phyloP scores from a whole-genome alignment of 805 yeast species.

The Priceomyces carsonii region DNA sequence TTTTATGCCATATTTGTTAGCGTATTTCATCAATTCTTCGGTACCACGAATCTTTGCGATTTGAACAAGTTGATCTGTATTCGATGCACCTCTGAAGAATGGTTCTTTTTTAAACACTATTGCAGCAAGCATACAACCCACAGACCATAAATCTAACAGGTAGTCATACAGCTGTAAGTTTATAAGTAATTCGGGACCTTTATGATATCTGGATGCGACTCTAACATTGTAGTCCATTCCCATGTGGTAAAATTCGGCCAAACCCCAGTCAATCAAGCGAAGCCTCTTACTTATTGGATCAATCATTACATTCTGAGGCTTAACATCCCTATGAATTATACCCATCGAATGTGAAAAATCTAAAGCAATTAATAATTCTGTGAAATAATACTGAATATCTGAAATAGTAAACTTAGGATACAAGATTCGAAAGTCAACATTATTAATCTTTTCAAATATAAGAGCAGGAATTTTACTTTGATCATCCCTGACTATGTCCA shows the following conservation, averaged over 20 bases:
- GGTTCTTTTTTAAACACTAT: slow-evolving; percentile 90
- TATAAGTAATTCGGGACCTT: slow-evolving; percentile 89
- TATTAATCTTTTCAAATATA: slow-evolving; percentile 80
- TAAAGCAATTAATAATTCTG: slow-evolving; percentile 76
- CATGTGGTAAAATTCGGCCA: slow-evolving; percentile 91
- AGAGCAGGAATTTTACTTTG: slow-evolving; percentile 82
- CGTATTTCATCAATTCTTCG: slow-evolving; percentile 68
- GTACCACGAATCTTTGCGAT: slow-evolving; percentile 88
- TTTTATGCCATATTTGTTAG: slow-evolving; percentile 67
- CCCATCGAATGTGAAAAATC: slow-evolving; percentile 95
- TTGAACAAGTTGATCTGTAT: slow-evolving; percentile 88
- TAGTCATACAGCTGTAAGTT: slow-evolving; percentile 88
- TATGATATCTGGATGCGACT: slow-evolving; percentile 90
- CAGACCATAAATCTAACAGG: slow-evolving; percentile 90
- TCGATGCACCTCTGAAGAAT: slow-evolving; percentile 87
- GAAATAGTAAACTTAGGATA: slow-evolving; percentile 74
- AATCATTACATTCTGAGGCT: slow-evolving; percentile 95
- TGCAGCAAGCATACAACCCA: slow-evolving; percentile 91
- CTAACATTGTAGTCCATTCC: slow-evolving; percentile 89
- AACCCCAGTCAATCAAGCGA: slow-evolving; percentile 92
- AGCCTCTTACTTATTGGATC: slow-evolving; percentile 72
- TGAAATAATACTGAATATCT: slow-evolving; percentile 83
- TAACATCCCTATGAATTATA: slow-evolving; percentile 93
- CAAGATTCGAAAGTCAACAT: slow-evolving; percentile 77
- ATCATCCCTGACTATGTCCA: slow-evolving; percentile 82